Evolutionary conservation across 306 rosid genomes (phyloP).

Genomic region (Fragaria vesca): DNA sequence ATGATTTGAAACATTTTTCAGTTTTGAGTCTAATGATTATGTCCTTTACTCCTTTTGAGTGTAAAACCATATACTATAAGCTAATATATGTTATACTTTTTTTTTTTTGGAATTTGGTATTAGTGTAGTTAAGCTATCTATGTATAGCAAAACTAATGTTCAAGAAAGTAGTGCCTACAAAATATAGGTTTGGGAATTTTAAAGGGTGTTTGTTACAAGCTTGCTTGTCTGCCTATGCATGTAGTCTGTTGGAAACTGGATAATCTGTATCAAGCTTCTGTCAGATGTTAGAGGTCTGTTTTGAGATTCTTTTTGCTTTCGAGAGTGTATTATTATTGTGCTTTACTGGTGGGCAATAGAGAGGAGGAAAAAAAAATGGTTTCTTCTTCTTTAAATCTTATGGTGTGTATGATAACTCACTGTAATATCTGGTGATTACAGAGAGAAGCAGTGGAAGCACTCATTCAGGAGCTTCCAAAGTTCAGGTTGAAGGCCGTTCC

Average conservation of each 20-base stretch:
- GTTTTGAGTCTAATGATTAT: neutral
- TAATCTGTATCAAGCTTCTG: neutral
- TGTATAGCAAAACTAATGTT: constrained; percentile 12
- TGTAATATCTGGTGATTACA: constrained; percentile 36
- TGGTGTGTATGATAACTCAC: neutral
- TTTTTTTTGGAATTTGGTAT: neutral
- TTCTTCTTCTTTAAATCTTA: neutral
- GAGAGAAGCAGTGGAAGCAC: constrained; percentile 99
- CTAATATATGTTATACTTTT: neutral
- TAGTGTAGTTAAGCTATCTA: neutral
- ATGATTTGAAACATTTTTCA: neutral
- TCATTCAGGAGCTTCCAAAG: constrained; percentile 98
- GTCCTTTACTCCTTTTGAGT: neutral
- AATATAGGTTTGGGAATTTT: neutral
- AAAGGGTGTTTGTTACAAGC: constrained; percentile 3
- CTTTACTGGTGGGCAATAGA: neutral
- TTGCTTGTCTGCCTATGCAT: neutral
- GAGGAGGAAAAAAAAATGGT: neutral
- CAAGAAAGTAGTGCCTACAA: constrained; percentile 14
- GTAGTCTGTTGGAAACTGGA: neutral
- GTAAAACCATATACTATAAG: neutral
- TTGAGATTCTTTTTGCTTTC: constrained; percentile 4
- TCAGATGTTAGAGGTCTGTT: constrained; percentile 1
- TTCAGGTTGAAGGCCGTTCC: constrained; percentile 97
- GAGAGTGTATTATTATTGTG: neutral